These are phyloP conservation scores for Saccharomyces hybrid DNA, from an alignment of 1,139 yeast species.

Conservation along the genomic window DNA sequence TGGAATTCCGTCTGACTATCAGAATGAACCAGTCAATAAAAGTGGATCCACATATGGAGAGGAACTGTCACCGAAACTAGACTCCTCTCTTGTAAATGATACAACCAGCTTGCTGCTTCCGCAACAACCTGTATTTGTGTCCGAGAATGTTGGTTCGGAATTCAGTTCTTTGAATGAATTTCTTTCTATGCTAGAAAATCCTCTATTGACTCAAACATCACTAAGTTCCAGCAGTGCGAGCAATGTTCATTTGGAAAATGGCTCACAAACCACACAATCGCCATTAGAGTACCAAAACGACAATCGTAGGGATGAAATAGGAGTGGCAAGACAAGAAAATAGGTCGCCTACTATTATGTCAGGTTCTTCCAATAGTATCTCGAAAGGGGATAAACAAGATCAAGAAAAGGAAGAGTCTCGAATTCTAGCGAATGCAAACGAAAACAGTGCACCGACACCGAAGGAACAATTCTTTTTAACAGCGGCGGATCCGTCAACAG, in stretches of 20 bases:
- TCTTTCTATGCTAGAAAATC: constrained; percentile 83
- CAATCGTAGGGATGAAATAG: constrained; percentile 9
- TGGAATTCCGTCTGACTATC: background rate
- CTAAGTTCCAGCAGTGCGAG: constrained; percentile 3
- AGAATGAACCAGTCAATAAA: background rate
- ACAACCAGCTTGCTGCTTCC: constrained; percentile 13
- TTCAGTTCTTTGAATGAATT: constrained; percentile 87
- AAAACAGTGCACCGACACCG: constrained; percentile 42
- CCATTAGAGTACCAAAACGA: constrained; percentile 5
- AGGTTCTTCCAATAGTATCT: background rate
- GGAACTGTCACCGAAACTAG: background rate
- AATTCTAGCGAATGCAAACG: background rate
- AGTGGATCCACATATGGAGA: background rate
- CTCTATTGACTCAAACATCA: constrained; percentile 34
- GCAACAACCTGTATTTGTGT: constrained; percentile 71
- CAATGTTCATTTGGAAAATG: background rate
- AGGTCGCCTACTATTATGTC: constrained; percentile 8
- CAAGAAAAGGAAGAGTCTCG: background rate
- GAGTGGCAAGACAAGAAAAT: constrained; percentile 3
- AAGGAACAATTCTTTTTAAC: constrained; percentile 89
- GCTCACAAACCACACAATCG: background rate
- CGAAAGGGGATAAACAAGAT: background rate
- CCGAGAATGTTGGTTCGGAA: constrained; percentile 91
- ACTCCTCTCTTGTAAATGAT: background rate
- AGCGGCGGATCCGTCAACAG: constrained; percentile 96